Evolutionary conservation across 371 early-diverging fungal genomes (phyloP), one percentile per base, ranked within the genome.

Genomic region (Choanephora cucurbitarum): DNA sequence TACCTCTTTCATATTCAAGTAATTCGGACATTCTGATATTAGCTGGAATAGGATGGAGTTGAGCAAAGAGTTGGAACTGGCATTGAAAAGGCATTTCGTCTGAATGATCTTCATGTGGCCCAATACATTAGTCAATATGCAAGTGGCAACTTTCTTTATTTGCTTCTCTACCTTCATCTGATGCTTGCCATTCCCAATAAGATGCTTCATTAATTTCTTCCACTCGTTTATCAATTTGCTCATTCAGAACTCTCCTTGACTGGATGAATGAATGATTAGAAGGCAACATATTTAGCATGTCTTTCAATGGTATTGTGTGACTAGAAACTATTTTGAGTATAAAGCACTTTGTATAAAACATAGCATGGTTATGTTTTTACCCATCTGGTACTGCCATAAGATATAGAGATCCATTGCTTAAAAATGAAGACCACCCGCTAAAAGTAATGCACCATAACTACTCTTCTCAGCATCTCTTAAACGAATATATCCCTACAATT

Each of bases 231-330:
- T 76, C 72, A 15, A 76, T 54, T 33, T 72, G 68, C 33, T 74
- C 75, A 4, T 53, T 42, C 13, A 79, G 37, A 3, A 66, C 64
- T 15, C 55, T 28, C 40, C 62, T 50, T 17, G 70, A 48, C 14
- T 52, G 34, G 5, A 42, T 33, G 47, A 90, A 75, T 0, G 83
- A 62, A 7, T 47, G 50, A 43, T 82, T 72, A 44, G 62, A 66
- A 14, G 87, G 84, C 64, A 85, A 67, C 61, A 85, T 75, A 21
- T 85, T 79, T 24, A 89, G 54, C 3, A 87, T 44, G n/a, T 77
- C 75, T 64, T 73, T 69, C 13, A 70, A 37, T 1, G 80, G 74
- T 19, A 74, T 69, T 10, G 62, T 57, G 6, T 50, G 45, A 19
- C 77, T 80, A 21, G 17, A 10, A n/a, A 18, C 19, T 17, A 18